These are phyloP conservation scores for Spinellus fusiger DNA, from an alignment of 192 early-diverging fungal species.

Conservation along the genomic window DNA sequence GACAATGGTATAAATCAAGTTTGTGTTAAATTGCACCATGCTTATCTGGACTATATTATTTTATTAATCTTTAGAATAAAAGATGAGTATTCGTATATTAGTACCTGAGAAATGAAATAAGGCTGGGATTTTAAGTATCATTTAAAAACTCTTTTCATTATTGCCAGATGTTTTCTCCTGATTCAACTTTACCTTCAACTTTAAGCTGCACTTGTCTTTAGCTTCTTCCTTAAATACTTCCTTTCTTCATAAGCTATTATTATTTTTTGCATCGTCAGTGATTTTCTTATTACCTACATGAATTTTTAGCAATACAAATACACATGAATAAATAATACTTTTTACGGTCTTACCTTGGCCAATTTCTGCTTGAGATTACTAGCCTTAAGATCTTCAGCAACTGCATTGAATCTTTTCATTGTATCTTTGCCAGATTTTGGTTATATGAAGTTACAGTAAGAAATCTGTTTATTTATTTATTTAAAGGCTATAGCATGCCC, in stretches of 20 bases:
- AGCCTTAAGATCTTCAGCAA: background rate
- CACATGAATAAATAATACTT: background rate
- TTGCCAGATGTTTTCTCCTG: background rate
- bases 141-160: background rate
- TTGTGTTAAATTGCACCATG: too few species aligned
- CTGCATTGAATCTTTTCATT: background rate
- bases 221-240: background rate
- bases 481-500: too few species aligned
- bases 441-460: too few species aligned
- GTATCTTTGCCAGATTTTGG: too few species aligned
- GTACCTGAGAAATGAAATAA: background rate
- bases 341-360: background rate
- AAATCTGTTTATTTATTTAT: too few species aligned
- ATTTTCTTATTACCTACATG: background rate
- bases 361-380: background rate
- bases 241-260: background rate
- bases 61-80: slow-evolving; percentile 4
- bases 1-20: too few species aligned
- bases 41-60: too few species aligned
- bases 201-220: background rate
- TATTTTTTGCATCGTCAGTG: slow-evolving; percentile 1
- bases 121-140: background rate
- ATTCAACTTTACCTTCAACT: background rate
- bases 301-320: background rate
- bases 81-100: background rate